Percentiles rank a stretch among this genome's conserved stretches.
Conservation (phyloP, 176 grass and related monocot species). For the sorghum (Sorghum bicolor) region DNA sequence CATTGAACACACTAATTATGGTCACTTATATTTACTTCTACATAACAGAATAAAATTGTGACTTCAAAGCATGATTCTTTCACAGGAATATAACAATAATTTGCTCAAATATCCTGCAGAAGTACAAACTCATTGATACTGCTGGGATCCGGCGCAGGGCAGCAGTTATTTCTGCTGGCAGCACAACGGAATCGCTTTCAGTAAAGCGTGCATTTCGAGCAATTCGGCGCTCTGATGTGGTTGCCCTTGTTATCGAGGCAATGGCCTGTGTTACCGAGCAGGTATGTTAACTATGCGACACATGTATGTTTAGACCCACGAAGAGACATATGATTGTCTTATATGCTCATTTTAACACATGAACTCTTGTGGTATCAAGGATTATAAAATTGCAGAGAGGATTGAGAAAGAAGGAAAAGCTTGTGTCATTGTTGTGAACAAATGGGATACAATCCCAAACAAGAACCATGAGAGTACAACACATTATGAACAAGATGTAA, state of each 20-base stretch:
- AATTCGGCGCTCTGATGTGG: slow-evolving; percentile 82
- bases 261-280: slow-evolving; percentile 87
- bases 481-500: slow-evolving; percentile 92
- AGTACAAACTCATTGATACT: slow-evolving; percentile 93
- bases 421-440: slow-evolving; percentile 94
- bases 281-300: slow-evolving; percentile 39
- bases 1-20: background rate
- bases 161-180: slow-evolving; percentile 83
- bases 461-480: slow-evolving; percentile 87
- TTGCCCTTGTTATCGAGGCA: slow-evolving; percentile 91
- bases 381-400: slow-evolving; percentile 89
- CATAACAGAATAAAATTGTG: background rate
- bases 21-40: background rate
- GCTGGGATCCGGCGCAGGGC: slow-evolving; percentile 89
- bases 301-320: background rate
- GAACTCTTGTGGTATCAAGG: slow-evolving; percentile 43
- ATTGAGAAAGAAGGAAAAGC: slow-evolving; percentile 97
- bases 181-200: slow-evolving; percentile 80
- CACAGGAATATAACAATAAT: background rate
- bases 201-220: slow-evolving; percentile 94
- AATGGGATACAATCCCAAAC: slow-evolving; percentile 99
- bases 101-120: slow-evolving; percentile 57
- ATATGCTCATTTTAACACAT: slow-evolving; percentile 12
- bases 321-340: background rate
- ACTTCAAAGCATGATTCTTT: background rate